Conservation (phyloP, 2,329 filamentous ascomycete genomes). For the Colletotrichum horii region DNA sequence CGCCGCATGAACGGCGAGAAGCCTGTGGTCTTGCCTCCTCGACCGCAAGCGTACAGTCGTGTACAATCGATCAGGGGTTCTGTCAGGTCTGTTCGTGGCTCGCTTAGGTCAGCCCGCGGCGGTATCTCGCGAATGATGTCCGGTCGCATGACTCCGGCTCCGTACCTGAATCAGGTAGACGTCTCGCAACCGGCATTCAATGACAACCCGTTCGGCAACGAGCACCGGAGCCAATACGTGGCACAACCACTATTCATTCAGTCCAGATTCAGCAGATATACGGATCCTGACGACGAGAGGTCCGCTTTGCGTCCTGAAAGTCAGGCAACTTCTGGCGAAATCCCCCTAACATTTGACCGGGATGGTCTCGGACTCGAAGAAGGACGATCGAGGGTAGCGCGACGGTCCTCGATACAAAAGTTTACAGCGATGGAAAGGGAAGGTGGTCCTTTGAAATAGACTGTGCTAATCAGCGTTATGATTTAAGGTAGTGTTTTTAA, state of each 20-base stretch:
- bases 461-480: neutral
- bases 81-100: conserved; percentile 8
- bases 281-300: conserved; percentile 4
- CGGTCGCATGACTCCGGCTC: neutral
- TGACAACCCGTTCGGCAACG: neutral
- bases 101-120: neutral
- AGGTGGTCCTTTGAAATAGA: conserved; percentile 4
- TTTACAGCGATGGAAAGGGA: neutral
- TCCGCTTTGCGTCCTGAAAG: neutral
- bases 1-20: conserved; percentile 3
- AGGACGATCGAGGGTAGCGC: neutral
- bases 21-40: neutral
- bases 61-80: conserved; percentile 6
- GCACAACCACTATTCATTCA: conserved; percentile 10
- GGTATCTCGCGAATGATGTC: conserved; percentile 7
- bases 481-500: neutral
- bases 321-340: conserved; percentile 10
- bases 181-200: neutral
- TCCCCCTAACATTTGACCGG: conserved; percentile 2
- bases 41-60: conserved; percentile 7
- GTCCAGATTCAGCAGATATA: conserved; percentile 12
- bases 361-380: neutral
- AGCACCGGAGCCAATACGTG: neutral
- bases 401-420: conserved; percentile 11
- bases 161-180: neutral